A percentile compares a stretch with the other conserved stretches of the same genome.
These are phyloP conservation scores for Colletotrichum magnum DNA, from an alignment of 2,329 filamentous ascomycete species.

Conservation along the genomic window DNA sequence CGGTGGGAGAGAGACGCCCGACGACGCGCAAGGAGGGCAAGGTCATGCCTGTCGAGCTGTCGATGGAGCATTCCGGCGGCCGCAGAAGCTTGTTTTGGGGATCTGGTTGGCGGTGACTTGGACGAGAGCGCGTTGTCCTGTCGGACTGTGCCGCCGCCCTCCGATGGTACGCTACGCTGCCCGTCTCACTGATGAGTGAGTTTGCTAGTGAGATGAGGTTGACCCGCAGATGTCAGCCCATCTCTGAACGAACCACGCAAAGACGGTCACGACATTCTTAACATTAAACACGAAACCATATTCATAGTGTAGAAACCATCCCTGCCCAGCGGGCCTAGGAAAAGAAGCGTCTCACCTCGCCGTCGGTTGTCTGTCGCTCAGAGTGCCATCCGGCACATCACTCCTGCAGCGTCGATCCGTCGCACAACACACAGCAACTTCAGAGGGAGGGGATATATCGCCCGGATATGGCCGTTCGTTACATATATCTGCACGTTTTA, in stretches of 20 bases:
- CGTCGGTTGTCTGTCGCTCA: background rate
- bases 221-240: background rate
- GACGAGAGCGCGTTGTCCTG: background rate
- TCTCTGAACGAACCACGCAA: background rate
- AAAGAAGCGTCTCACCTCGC: background rate
- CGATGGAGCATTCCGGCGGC: too few relatives aligned
- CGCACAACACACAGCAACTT: background rate
- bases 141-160: background rate
- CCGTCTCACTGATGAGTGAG: background rate
- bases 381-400: slow-evolving; percentile 17
- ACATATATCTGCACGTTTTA: too few relatives aligned
- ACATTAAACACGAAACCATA: background rate
- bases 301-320: background rate
- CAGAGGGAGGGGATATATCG: background rate
- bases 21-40: too few relatives aligned
- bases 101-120: too few relatives aligned
- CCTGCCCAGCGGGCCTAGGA: too few relatives aligned
- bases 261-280: background rate
- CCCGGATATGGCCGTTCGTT: background rate
- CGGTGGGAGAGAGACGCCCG: background rate
- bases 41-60: too few relatives aligned
- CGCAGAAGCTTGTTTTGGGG: slow-evolving; percentile 23
- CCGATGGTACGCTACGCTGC: background rate
- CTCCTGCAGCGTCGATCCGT: slow-evolving; percentile 21
- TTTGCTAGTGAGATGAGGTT: too few relatives aligned